Conservation (phyloP, 2,329 filamentous ascomycete genomes). For the Aspergillus arachidicola region DNA sequence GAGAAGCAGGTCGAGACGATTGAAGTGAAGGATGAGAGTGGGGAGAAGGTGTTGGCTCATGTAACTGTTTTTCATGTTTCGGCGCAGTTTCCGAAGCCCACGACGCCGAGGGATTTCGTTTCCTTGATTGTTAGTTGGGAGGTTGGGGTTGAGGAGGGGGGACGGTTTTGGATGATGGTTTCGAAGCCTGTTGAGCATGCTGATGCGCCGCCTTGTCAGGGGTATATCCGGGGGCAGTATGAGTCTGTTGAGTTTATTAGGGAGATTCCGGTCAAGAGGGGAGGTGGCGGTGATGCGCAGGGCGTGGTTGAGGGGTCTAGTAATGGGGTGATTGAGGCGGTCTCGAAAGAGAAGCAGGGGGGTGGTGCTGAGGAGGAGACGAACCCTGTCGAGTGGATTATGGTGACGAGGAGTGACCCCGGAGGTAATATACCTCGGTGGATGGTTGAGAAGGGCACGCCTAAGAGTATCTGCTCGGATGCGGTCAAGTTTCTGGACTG, state of each 20-base stretch:
- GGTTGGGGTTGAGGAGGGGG: slow-evolving; percentile 24
- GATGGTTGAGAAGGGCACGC: slow-evolving; percentile 88
- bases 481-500: slow-evolving; percentile 81
- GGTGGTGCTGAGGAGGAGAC: slow-evolving; percentile 48
- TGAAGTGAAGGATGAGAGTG: slow-evolving; percentile 53
- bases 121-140: slow-evolving; percentile 72
- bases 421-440: slow-evolving; percentile 86
- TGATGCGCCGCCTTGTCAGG: slow-evolving; percentile 67
- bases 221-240: slow-evolving; percentile 82
- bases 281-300: background rate
- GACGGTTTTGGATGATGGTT: slow-evolving; percentile 80
- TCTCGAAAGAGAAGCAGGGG: too few relatives aligned
- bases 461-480: slow-evolving; percentile 76
- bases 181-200: slow-evolving; percentile 82
- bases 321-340: slow-evolving; percentile 12
- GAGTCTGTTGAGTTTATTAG: slow-evolving; percentile 91
- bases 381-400: slow-evolving; percentile 83
- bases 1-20: slow-evolving; percentile 72
- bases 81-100: slow-evolving; percentile 87
- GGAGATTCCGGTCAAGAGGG: slow-evolving; percentile 63
- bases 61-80: slow-evolving; percentile 76
- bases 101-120: slow-evolving; percentile 84
- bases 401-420: slow-evolving; percentile 87
- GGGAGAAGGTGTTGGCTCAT: slow-evolving; percentile 24
- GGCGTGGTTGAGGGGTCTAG: background rate